Conservation (phyloP, 768 basidiomycete genomes). For the Xerocomellus amylosporus region DNA sequence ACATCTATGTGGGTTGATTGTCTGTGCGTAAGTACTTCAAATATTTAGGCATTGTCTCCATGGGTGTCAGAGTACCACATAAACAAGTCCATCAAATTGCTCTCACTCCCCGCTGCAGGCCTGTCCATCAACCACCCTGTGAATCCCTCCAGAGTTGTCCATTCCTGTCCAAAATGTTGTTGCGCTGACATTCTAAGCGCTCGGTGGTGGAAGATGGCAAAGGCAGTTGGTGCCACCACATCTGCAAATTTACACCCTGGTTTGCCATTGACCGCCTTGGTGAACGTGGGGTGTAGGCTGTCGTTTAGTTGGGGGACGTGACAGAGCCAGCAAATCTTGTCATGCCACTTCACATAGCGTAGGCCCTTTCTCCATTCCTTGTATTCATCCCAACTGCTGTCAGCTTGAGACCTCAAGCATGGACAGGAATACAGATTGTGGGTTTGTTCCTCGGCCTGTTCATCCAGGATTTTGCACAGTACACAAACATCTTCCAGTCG, state of each 20-base stretch:
- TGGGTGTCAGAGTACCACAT: not conserved
- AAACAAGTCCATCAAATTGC: constrained; percentile 5
- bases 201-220: too few relatives aligned
- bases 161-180: not conserved
- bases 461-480: not conserved
- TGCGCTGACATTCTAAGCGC: not conserved
- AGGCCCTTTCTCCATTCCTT: constrained; percentile 2
- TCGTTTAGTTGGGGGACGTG: constrained; percentile 1
- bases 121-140: not conserved
- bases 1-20: too few relatives aligned
- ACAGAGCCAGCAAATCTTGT: constrained; percentile 7
- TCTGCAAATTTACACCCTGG: not conserved
- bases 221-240: not conserved
- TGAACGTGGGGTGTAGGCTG: not conserved
- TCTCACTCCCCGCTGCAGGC: not conserved
- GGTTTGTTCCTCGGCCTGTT: not conserved
- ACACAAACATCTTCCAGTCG: not conserved
- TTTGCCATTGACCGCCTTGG: not conserved
- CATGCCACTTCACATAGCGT: not conserved
- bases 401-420: not conserved
- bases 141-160: not conserved
- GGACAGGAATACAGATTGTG: not conserved
- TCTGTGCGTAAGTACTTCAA: too few relatives aligned
- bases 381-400: not conserved
- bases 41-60: too few relatives aligned